Conservation (phyloP, 2,329 filamentous ascomycete genomes). For the Paraconiothyrium sp. region DNA sequence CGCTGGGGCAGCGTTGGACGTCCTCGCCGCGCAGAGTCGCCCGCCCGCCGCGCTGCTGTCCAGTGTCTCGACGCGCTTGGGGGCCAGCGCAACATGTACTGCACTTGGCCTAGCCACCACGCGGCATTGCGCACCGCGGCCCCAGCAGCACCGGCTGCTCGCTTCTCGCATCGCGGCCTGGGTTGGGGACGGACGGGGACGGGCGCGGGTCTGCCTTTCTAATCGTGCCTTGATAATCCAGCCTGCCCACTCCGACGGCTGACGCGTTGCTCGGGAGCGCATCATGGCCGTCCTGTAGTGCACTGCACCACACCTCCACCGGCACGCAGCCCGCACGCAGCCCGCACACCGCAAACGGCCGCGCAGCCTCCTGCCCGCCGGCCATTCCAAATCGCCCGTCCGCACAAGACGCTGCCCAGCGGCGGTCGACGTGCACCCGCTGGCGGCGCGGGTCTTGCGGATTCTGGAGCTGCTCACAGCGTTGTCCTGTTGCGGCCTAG, state of each 20-base stretch:
- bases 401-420: background rate
- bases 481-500: conserved; percentile 9
- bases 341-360: conserved; percentile 7
- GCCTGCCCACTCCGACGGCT: background rate
- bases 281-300: background rate
- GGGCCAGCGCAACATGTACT: conserved; percentile 9
- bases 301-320: background rate
- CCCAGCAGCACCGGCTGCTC: conserved; percentile 2
- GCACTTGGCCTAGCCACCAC: conserved; percentile 10
- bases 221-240: too few species aligned
- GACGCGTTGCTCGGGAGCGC: background rate
- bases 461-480: conserved; percentile 3
- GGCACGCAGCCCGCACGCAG: background rate
- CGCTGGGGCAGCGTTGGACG: too few species aligned
- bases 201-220: too few species aligned
- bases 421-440: conserved; percentile 4
- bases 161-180: conserved; percentile 2
- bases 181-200: too few species aligned
- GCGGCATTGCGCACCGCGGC: conserved; percentile 1
- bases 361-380: background rate
- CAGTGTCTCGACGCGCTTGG: background rate
- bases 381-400: conserved; percentile 4
- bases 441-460: conserved; percentile 8
- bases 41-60: background rate
- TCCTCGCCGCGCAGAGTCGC: background rate